These are phyloP conservation scores for Trypanosoma lewisi DNA, from an alignment of 208 protist genomes.

Conservation along the genomic window DNA sequence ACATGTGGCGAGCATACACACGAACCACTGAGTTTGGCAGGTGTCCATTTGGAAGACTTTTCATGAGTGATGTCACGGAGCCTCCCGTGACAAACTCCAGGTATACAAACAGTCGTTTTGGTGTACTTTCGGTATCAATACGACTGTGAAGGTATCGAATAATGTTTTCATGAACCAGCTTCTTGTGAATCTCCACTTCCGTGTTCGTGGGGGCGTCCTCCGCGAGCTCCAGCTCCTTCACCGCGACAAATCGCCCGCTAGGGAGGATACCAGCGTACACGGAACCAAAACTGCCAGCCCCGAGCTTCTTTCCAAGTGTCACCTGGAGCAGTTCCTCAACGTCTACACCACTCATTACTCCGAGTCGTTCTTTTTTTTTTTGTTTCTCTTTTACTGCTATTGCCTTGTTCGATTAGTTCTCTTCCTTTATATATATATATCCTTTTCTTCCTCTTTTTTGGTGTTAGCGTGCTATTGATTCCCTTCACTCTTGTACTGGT, in stretches of 20 bases:
- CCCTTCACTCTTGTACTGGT: background rate
- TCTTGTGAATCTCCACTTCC: slow-evolving; percentile 90
- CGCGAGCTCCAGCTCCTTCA: slow-evolving; percentile 84
- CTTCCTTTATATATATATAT: background rate
- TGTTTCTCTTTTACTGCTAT: background rate
- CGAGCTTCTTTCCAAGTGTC: slow-evolving; percentile 88
- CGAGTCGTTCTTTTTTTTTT: background rate
- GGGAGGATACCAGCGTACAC: slow-evolving; percentile 88
- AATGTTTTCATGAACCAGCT: slow-evolving; percentile 90
- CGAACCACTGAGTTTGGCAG: slow-evolving; percentile 75
- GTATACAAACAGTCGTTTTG: slow-evolving; percentile 88
- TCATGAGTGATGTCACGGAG: slow-evolving; percentile 88
- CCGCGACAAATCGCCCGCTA: slow-evolving; percentile 85
- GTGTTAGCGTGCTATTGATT: background rate
- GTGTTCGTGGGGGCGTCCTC: slow-evolving; percentile 81
- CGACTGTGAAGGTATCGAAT: slow-evolving; percentile 88
- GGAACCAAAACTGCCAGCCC: slow-evolving; percentile 85
- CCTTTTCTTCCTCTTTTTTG: background rate
- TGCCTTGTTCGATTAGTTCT: background rate
- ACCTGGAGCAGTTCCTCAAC: slow-evolving; percentile 74
- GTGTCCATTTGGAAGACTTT: slow-evolving; percentile 73
- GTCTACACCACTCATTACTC: slow-evolving; percentile 43
- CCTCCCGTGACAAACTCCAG: slow-evolving; percentile 92
- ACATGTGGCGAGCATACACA: slow-evolving; percentile 88
- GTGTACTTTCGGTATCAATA: slow-evolving; percentile 72